Conservation (phyloP, 2,329 filamentous ascomycete genomes). For the Apiospora phragmitis region DNA sequence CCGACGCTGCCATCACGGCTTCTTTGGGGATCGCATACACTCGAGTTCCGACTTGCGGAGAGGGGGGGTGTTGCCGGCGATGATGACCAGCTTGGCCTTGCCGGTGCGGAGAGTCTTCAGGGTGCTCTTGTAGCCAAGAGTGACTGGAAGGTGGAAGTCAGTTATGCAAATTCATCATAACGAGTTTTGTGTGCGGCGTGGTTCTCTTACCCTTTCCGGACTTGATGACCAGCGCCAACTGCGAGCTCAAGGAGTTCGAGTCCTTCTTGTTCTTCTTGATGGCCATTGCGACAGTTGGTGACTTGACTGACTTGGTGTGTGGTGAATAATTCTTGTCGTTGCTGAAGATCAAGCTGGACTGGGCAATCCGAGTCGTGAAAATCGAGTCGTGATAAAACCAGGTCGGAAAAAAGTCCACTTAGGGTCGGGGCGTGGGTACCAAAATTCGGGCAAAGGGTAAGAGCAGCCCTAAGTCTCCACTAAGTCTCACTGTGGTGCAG, state of each 20-base stretch:
- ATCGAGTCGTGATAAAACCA: neutral
- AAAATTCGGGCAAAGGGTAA: slow-evolving; percentile 7
- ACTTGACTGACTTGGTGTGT: slow-evolving; percentile 8
- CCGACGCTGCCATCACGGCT: neutral
- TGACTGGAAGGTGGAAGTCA: slow-evolving; percentile 58
- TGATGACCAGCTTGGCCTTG: slow-evolving; percentile 86
- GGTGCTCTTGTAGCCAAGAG: slow-evolving; percentile 85
- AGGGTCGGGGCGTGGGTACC: slow-evolving; percentile 3
- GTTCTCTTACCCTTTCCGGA: slow-evolving; percentile 50
- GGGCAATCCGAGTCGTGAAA: neutral
- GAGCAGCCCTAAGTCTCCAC: slow-evolving; percentile 4
- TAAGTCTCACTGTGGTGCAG: neutral
- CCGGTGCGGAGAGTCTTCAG: slow-evolving; percentile 88
- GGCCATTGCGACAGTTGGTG: slow-evolving; percentile 58
- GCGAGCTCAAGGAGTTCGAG: slow-evolving; percentile 67
- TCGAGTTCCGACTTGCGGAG: slow-evolving; percentile 97
- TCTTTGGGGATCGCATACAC: slow-evolving; percentile 23
- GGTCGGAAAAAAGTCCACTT: slow-evolving; percentile 1
- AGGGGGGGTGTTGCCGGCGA: slow-evolving; percentile 92
- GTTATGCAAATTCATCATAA: slow-evolving; percentile 46
- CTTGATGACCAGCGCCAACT: slow-evolving; percentile 47
- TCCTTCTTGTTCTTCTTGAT: slow-evolving; percentile 84
- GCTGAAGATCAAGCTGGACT: neutral
- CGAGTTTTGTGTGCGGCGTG: slow-evolving; percentile 28
- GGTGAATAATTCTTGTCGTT: slow-evolving; percentile 2